These are phyloP conservation scores for Infundibulicybe gibba DNA, from an alignment of 768 basidiomycete species.

Conservation along the genomic window DNA sequence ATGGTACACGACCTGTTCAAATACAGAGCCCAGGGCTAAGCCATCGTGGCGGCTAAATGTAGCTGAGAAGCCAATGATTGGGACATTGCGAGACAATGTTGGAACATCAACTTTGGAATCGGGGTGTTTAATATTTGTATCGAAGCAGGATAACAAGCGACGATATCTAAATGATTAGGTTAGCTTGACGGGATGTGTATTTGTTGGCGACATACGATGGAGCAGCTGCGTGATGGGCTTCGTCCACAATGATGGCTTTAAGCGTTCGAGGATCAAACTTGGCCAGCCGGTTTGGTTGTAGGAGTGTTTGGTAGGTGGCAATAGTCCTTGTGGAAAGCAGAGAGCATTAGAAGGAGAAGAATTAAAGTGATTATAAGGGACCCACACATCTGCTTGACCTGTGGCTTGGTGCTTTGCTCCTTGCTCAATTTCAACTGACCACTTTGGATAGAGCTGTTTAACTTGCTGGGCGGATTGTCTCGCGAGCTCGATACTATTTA, in stretches of 20 bases:
- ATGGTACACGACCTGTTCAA: slow-evolving; percentile 91
- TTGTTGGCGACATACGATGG: slow-evolving; percentile 59
- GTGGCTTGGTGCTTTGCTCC: slow-evolving; percentile 69
- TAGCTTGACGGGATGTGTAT: background rate
- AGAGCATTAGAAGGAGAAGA: background rate
- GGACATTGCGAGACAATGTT: slow-evolving; percentile 47
- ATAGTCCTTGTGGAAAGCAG: slow-evolving; percentile 55
- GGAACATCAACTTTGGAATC: slow-evolving; percentile 37
- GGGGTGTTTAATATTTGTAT: slow-evolving; percentile 57
- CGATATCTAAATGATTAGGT: slow-evolving; percentile 53
- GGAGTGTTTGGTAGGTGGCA: slow-evolving; percentile 85
- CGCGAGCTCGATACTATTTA: slow-evolving; percentile 88
- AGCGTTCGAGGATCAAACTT: slow-evolving; percentile 71
- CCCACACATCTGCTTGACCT: slow-evolving; percentile 84
- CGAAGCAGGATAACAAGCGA: slow-evolving; percentile 79
- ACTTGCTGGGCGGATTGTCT: slow-evolving; percentile 81
- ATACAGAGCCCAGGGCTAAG: slow-evolving; percentile 82
- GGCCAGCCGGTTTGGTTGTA: slow-evolving; percentile 54
- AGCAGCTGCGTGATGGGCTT: slow-evolving; percentile 94
- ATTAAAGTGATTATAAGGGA: slow-evolving; percentile 2
- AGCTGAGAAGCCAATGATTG: slow-evolving; percentile 92
- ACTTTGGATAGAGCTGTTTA: slow-evolving; percentile 57
- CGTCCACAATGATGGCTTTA: slow-evolving; percentile 84
- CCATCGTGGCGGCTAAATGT: slow-evolving; percentile 94
- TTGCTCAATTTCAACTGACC: slow-evolving; percentile 92